Percentiles rank a stretch among this genome's conserved stretches.
phyloP scores from a whole-genome alignment of 148 eudicot genomes.

The Diospyros lotus region DNA sequence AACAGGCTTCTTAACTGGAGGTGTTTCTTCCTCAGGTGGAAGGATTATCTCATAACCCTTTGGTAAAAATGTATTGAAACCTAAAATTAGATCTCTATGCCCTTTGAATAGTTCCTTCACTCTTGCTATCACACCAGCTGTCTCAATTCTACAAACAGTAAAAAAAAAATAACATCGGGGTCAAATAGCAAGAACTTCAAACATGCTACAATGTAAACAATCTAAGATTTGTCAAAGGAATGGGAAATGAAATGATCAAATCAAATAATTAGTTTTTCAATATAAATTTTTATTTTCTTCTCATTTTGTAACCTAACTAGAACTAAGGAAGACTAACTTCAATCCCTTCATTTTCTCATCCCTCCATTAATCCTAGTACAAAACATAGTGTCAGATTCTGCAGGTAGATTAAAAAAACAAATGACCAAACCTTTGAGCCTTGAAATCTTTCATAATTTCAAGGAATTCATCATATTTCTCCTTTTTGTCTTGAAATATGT shows the following conservation, averaged over 20 bases:
- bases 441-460: constrained; percentile 75
- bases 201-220: too few species aligned
- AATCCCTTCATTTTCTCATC: too few species aligned
- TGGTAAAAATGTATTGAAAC: constrained; percentile 73
- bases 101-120: constrained; percentile 75
- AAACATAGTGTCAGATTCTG: not conserved
- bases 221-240: too few species aligned
- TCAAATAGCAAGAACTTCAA: constrained; percentile 1
- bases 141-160: constrained; percentile 46
- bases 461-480: constrained; percentile 65
- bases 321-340: too few species aligned
- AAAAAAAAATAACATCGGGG: constrained; percentile 7
- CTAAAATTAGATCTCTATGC: constrained; percentile 59
- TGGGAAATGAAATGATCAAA: too few species aligned
- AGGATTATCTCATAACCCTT: constrained; percentile 61
- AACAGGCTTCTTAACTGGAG: constrained; percentile 55
- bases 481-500: constrained; percentile 45
- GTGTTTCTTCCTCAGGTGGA: constrained; percentile 32
- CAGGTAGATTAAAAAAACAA: constrained; percentile 6
- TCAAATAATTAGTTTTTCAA: too few species aligned
- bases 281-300: too few species aligned
- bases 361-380: too few species aligned
- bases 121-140: constrained; percentile 58
- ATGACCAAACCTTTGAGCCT: constrained; percentile 51
- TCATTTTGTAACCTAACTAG: too few species aligned